Conservation (phyloP, 2,329 filamentous ascomycete species). For the Thermochaetoides dissita region DNA sequence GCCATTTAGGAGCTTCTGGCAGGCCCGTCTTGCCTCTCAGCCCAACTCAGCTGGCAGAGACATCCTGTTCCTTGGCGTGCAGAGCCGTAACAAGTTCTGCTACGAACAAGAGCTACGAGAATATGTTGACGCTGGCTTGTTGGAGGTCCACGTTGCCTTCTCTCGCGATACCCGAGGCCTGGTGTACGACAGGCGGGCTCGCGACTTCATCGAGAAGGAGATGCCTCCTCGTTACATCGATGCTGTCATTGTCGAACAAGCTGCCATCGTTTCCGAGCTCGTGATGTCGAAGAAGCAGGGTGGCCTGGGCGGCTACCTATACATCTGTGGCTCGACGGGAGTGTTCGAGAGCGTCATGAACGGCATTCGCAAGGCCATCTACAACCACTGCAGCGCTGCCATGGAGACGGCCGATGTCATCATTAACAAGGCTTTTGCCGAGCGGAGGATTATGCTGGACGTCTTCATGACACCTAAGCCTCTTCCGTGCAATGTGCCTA, state of each 20-base stretch:
- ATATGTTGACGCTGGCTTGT: conserved; percentile 30
- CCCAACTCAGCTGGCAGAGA: conserved; percentile 29
- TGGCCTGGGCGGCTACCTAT: conserved; percentile 33
- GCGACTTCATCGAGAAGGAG: conserved; percentile 34
- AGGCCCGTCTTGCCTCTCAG: conserved; percentile 24
- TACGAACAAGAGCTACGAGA: conserved; percentile 35
- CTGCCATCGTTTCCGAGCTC: conserved; percentile 35
- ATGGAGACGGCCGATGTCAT: conserved; percentile 37
- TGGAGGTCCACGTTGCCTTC: conserved; percentile 40
- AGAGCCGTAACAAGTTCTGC: conserved; percentile 37
- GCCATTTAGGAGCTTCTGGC: conserved; percentile 40
- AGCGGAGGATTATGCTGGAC: conserved; percentile 42
- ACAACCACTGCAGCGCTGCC: conserved; percentile 36
- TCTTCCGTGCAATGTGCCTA: conserved; percentile 34
- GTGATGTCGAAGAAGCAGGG: conserved; percentile 44
- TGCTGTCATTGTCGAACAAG: conserved; percentile 35
- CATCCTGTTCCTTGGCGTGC: conserved; percentile 37
- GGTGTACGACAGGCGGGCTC: conserved; percentile 25
- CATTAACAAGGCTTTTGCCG: conserved; percentile 38
- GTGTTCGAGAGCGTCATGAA: conserved; percentile 41
- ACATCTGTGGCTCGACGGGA: conserved; percentile 34
- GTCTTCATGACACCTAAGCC: conserved; percentile 43
- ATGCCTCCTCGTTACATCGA: conserved; percentile 39
- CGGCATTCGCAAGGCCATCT: conserved; percentile 41
- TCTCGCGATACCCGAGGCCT: conserved; percentile 36